Conservation (phyloP, 495 filamentous ascomycete species). For the Hypoxylon fragiforme region DNA sequence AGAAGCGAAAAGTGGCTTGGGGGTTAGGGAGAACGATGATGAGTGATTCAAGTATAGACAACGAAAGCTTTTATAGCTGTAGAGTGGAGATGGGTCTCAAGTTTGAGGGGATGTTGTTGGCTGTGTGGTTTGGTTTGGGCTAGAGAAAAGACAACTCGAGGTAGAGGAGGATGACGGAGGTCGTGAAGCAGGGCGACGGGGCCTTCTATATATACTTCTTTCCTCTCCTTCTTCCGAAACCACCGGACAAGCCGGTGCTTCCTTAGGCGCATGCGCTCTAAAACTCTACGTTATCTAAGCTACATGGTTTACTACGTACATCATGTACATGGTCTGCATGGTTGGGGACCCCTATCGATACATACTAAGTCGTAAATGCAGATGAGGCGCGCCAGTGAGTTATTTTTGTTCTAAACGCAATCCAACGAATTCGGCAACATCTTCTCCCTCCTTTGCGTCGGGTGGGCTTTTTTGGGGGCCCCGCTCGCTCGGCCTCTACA, state of each 20-base stretch:
- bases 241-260: conserved; percentile 15
- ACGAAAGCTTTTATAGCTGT: background rate
- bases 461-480: conserved; percentile 20
- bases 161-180: background rate
- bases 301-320: background rate
- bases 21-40: background rate
- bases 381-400: conserved; percentile 24
- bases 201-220: conserved; percentile 23
- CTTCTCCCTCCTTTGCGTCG: conserved; percentile 7
- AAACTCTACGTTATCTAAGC: background rate
- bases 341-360: conserved; percentile 23
- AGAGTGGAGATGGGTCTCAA: conserved; percentile 25
- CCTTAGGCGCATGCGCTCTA: background rate
- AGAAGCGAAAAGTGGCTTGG: background rate
- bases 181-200: conserved; percentile 1
- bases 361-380: conserved; percentile 9
- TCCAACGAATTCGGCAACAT: conserved; percentile 22
- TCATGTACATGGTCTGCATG: too few relatives aligned
- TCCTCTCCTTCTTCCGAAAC: conserved; percentile 3
- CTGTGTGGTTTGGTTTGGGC: too few relatives aligned
- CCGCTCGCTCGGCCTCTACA: conserved; percentile 19
- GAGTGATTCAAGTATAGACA: background rate
- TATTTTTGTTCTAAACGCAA: conserved; percentile 31
- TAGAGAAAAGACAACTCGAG: conserved; percentile 10
- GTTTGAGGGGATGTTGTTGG: too few relatives aligned